Percentiles rank a stretch among this genome's conserved stretches.
These are phyloP conservation scores for Rubia occidens DNA, from an alignment of 305 asterid genomes.

Conservation along the genomic window DNA sequence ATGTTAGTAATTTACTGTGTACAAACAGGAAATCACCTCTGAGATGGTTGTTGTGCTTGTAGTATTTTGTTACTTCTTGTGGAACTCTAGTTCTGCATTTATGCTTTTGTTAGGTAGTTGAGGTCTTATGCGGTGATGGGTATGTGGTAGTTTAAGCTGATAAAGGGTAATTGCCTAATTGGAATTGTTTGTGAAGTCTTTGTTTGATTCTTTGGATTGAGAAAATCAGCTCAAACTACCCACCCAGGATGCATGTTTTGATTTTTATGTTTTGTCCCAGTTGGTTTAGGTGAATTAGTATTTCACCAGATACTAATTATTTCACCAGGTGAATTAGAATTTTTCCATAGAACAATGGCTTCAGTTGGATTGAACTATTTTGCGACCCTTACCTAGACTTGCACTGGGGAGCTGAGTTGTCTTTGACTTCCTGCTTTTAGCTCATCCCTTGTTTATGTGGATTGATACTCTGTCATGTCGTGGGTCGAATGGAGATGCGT, in stretches of 20 bases:
- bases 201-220: background rate
- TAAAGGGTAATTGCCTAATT: background rate
- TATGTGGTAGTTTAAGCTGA: background rate
- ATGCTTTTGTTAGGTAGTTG: background rate
- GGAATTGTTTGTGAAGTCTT: background rate
- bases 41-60: background rate
- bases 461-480: background rate
- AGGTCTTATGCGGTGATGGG: background rate
- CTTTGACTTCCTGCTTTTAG: conserved; percentile 4
- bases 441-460: background rate
- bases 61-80: background rate
- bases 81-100: background rate
- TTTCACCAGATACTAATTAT: background rate
- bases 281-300: background rate
- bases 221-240: background rate
- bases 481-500: background rate
- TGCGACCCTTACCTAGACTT: background rate
- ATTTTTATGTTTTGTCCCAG: background rate
- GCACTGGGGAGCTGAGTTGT: background rate
- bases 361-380: background rate
- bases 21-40: background rate
- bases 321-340: background rate
- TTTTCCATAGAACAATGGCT: background rate
- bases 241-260: background rate
- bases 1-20: no score